Evolutionary conservation across 371 early-diverging fungal species (phyloP), one percentile per base, ranked within the genome.

Genomic region (Parasitella parasitica): DNA sequence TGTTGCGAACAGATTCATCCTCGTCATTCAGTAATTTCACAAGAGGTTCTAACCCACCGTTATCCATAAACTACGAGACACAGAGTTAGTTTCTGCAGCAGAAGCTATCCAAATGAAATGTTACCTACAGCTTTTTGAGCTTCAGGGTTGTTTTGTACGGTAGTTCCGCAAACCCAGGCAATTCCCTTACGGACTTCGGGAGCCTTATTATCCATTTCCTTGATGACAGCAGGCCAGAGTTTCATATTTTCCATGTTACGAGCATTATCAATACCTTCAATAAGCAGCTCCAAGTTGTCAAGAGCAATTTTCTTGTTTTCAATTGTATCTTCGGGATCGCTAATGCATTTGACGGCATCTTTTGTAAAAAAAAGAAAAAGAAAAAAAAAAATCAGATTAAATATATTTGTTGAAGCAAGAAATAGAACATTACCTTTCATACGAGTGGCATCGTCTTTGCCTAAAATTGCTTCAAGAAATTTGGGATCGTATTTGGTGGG

Each of bases 221-320:
- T 72, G 43, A 96, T 58, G 16, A 98, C 71, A 9, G 86, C 86
- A 37, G 86, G 84, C 97, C 97, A 98, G 60, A 98, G 78, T 26
- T 86, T 86, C 72, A 97, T 86, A n/a, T 92, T 89, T 57, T 87
- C 86, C 53, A 98, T 75, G 70, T 97, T 93, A 59, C 81, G 87
- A 15, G 98, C 98, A 67, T 98, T 98, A 76, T 98, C 97, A 43
- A 96, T 89, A 56, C 91, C 90, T 71, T 96, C 94, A n/a, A 97
- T 91, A 20, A 89, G 86, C 90, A 95, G 74, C 75, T 97, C 97
- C 37, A 98, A 85, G 64, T 97, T 94, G 61, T 98, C 98, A 57
- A 95, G 82, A 1, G 96, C 95, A 15, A 85, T 76, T 34, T 87
- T 82, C 59, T 87, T 89, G 35, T 89, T 90, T n/a, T 89, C 89